Conservation (phyloP, 2,329 filamentous ascomycete species). For the Cercospora sojina region DNA sequence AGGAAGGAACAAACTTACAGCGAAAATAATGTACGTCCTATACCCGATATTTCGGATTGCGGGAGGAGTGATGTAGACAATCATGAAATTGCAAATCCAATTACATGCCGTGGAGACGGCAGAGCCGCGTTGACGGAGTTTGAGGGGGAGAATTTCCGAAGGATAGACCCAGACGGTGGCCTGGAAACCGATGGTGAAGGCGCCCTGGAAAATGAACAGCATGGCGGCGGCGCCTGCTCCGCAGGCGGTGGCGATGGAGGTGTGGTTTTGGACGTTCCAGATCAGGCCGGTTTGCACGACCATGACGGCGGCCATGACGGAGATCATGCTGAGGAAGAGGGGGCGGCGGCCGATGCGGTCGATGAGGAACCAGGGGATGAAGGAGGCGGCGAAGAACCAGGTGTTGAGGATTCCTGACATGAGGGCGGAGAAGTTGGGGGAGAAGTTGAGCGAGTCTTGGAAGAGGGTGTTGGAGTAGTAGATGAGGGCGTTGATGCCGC, state of each 20-base stretch:
- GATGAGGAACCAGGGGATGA: constrained; percentile 47
- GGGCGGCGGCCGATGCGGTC: constrained; percentile 38
- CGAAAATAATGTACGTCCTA: constrained; percentile 52
- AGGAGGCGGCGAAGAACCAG: constrained; percentile 54
- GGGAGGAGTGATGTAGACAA: constrained; percentile 65
- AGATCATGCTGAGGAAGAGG: constrained; percentile 36
- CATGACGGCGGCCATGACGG: constrained; percentile 62
- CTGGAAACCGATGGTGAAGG: constrained; percentile 60
- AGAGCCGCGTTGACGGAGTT: constrained; percentile 34
- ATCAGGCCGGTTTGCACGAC: constrained; percentile 53
- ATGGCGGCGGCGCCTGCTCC: constrained; percentile 49
- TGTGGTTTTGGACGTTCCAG: constrained; percentile 37
- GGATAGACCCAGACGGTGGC: constrained; percentile 64
- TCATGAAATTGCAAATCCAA: constrained; percentile 55
- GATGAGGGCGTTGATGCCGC: constrained; percentile 35
- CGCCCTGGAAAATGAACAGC: constrained; percentile 63
- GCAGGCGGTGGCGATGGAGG: constrained; percentile 29
- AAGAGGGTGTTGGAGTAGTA: constrained; percentile 37
- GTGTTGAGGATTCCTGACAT: constrained; percentile 43
- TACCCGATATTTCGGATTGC: constrained; percentile 58
- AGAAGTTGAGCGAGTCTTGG: constrained; percentile 31
- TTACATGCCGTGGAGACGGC: constrained; percentile 38
- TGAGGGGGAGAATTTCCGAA: constrained; percentile 57
- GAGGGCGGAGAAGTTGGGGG: constrained; percentile 29
- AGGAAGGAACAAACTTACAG: constrained; percentile 21